Evolutionary conservation across 2,329 filamentous ascomycete genomes (phyloP), one percentile per base, ranked within the genome.

Genomic region (Aspergillus sp.): DNA sequence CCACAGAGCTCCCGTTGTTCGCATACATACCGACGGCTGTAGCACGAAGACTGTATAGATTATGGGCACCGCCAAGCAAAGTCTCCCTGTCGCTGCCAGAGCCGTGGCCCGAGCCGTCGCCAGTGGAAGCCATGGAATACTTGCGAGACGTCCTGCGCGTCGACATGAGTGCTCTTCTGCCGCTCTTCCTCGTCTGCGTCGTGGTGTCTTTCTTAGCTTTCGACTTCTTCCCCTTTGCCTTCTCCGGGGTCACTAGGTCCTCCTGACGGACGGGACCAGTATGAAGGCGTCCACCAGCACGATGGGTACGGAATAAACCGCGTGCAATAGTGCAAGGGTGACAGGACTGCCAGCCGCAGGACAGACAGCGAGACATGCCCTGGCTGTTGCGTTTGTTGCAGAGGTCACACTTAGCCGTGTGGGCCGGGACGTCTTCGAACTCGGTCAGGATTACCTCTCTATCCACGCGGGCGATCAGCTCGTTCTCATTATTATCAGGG

Each of bases 371-470:
- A 20, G 59, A 59, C 56, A 74, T 64, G 2, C 62, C 68, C 1
- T 53, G 43, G n/a, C 43, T 58, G 47, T 73, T 74, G 40, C 70
- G 64, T 1, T 47, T 45, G 34, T 68, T 64, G 58, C 72, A 75
- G 2, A 65, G 34, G 47, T 75, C 72, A 47, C 72, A 75, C 52
- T 71, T 72, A 1, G 68, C 70, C 0, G 70, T 73, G 50, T 68
- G 66, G 7, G 68, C 66, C 4, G 49, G 45, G 13, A 73, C 54
- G 6, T 58, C 47, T n/a, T 56, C 56, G 56, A 72, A 73, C 7
- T 50, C 54, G 6, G 53, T 59, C 5, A 47, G 19, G 2, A 40
- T 31, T 0, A 31, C 25, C 13, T 42, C 40, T 42, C 19, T 42
- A 17, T 42, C 34, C 6, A 17, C 16, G 34, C 34, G 14, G 14